Conservation (phyloP, 495 filamentous ascomycete species). For the Hyphodiscus hymeniophilus region DNA sequence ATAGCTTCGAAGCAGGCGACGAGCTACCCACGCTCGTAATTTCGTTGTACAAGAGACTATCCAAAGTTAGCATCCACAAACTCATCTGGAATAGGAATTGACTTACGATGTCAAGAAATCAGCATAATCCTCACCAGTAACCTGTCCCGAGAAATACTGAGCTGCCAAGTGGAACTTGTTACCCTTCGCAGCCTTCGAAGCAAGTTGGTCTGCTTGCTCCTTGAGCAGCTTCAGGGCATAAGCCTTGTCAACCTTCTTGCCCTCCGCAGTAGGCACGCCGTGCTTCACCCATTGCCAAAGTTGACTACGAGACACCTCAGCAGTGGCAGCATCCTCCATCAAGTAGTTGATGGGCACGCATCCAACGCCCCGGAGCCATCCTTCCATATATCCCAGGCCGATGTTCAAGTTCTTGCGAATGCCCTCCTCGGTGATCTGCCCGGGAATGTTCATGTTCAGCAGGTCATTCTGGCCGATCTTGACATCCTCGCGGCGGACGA, state of each 20-base stretch:
- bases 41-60: constrained; percentile 85
- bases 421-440: constrained; percentile 86
- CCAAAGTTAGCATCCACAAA: constrained; percentile 9
- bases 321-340: constrained; percentile 99
- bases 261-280: constrained; percentile 76
- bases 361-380: constrained; percentile 88
- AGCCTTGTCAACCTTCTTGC: constrained; percentile 86
- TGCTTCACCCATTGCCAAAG: constrained; percentile 96
- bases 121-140: constrained; percentile 94
- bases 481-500: constrained; percentile 84
- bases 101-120: constrained; percentile 87
- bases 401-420: constrained; percentile 99
- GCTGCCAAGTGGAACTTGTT: constrained; percentile 90
- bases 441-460: constrained; percentile 97
- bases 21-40: constrained; percentile 75
- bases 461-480: constrained; percentile 80
- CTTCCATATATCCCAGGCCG: constrained; percentile 97
- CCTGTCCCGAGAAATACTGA: constrained; percentile 85
- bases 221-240: constrained; percentile 80
- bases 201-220: constrained; percentile 75
- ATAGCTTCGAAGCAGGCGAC: constrained; percentile 71
- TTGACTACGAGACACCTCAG: constrained; percentile 85
- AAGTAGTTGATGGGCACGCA: constrained; percentile 98
- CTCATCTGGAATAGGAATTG: not conserved
- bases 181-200: constrained; percentile 69